phyloP scores from a whole-genome alignment of 2,329 filamentous ascomycete species.

The Alternaria sp. region DNA sequence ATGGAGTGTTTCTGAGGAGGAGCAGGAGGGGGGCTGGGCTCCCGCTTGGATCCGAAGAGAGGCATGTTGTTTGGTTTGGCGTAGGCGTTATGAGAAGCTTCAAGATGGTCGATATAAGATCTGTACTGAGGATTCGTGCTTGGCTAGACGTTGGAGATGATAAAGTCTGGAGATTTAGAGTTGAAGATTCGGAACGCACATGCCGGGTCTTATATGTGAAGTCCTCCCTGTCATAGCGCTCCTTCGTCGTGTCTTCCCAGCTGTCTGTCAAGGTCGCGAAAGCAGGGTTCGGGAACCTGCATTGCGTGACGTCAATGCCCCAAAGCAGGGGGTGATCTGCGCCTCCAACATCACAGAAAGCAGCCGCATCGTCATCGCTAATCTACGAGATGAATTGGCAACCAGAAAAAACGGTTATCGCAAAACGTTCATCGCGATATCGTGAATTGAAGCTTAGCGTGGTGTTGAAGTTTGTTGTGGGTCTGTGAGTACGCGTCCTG shows the following conservation, averaged over 20 bases:
- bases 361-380: constrained; percentile 11
- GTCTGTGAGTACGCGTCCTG: constrained; percentile 7
- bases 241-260: neutral
- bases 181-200: neutral
- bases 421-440: neutral
- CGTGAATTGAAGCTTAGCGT: neutral
- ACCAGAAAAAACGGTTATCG: neutral
- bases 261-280: neutral
- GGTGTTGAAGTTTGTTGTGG: constrained; percentile 17
- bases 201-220: constrained; percentile 3
- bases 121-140: neutral
- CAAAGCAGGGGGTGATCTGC: constrained; percentile 12
- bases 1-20: constrained; percentile 37
- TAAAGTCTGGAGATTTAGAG: neutral
- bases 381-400: neutral
- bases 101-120: neutral
- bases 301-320: constrained; percentile 23
- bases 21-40: constrained; percentile 29
- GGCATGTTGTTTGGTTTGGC: constrained; percentile 32
- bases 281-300: constrained; percentile 11
- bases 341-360: neutral
- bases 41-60: constrained; percentile 42
- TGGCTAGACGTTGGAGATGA: neutral
- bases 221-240: neutral
- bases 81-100: neutral